Base-by-base conservation (phyloP, 116 monocot species). In the Trichopus zeylanicus region DNA sequence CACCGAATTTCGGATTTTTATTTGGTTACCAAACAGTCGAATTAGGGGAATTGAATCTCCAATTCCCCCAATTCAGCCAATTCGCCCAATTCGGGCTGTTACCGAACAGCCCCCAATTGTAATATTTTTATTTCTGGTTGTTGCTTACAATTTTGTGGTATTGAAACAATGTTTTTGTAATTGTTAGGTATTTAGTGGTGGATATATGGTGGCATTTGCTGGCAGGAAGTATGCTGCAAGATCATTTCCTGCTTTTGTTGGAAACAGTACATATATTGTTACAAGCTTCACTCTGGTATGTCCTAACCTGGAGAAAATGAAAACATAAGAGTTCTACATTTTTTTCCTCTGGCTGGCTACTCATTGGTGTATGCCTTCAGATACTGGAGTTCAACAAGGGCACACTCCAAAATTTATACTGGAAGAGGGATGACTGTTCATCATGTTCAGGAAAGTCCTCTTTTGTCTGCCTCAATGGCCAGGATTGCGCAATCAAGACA, bases 121-220 rank as follows among this genome's bases (percentile, higher is more conserved):
- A 42, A 42, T 42, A 42, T 42, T 42, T 42, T 13, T 16, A 42
- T 42, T 13, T 42, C 3, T n/a, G 3, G 13, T 42, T 15, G 13
- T 42, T 15, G 12, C 42, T 42, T 42, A n/a, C 7, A 22, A 24
- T 49, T 22, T 22, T 6, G 2, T 49, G 0, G 0, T 49, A 49
- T 22, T 24, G 1, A 49, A 21, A 22, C 3, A 22, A 22, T 49
- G 0, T 19, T 49, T 49, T 22, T 20, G 12, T 29, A 9, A 19
- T 66, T 70, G 62, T 29, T 61, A 94, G 94, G 72, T 74, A n/a
- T 73, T 67, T 37, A 73, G 33, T 32, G 86, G 81, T 46, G 87
- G 95, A 11, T 81, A 61, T 57, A 95, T 95, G 95, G 95, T 95
- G 57, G 95, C 90, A 76, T 95, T 95, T 70, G 86, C 95, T 5